Evolutionary conservation across 176 grass and related monocot species (phyloP).

Genomic region (Oryza punctata): DNA sequence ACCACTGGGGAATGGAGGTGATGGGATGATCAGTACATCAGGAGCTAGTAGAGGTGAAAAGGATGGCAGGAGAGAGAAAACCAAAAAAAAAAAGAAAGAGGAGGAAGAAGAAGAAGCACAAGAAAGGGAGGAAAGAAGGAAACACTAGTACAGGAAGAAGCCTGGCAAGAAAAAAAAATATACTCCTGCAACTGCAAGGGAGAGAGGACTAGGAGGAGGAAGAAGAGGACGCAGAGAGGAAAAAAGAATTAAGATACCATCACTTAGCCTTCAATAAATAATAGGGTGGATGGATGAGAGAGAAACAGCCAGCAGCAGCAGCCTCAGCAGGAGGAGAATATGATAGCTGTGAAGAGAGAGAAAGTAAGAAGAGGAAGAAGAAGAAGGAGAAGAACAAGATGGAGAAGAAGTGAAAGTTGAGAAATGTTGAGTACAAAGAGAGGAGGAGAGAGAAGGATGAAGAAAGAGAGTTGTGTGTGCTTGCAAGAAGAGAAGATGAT

Average conservation of each 20-base stretch:
- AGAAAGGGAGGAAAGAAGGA: conserved; percentile 20
- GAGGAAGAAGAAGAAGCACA: conserved; percentile 28
- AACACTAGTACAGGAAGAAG: conserved; percentile 41
- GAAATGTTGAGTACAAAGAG: conserved; percentile 44
- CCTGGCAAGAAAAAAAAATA: conserved; percentile 48
- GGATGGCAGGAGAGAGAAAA: conserved; percentile 45
- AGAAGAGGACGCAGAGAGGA: background rate
- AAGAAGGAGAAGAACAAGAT: conserved; percentile 38
- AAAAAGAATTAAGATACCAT: conserved; percentile 74
- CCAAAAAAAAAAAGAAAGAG: conserved; percentile 15
- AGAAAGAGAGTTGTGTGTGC: background rate
- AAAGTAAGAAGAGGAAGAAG: background rate
- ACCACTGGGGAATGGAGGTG: conserved; percentile 51
- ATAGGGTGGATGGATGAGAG: conserved; percentile 46
- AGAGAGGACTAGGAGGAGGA: background rate
- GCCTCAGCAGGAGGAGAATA: conserved; percentile 26
- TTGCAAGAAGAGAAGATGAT: conserved; percentile 55
- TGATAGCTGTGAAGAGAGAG: conserved; percentile 43
- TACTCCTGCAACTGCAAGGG: background rate
- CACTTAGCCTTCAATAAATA: conserved; percentile 60
- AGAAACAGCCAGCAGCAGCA: background rate
- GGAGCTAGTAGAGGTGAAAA: conserved; percentile 49
- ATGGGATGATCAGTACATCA: conserved; percentile 58
- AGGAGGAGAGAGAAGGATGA: background rate
- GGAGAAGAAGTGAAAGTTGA: conserved; percentile 42